Percentiles rank a stretch among this genome's conserved stretches.
These are phyloP conservation scores for Vaccinium myrtillus DNA, from an alignment of 148 eudicot species.

Conservation along the genomic window DNA sequence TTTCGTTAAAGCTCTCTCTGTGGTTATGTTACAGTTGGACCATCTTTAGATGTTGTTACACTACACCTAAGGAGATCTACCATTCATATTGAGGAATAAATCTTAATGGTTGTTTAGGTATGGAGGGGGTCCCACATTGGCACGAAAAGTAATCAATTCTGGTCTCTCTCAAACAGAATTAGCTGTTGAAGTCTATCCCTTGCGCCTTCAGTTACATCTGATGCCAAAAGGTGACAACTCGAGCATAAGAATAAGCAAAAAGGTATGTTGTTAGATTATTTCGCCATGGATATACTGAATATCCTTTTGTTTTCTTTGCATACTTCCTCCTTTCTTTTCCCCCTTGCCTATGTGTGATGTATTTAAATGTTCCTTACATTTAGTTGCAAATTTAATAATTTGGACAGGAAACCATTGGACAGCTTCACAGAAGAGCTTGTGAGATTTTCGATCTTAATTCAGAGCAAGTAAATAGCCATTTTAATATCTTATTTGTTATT, in stretches of 20 bases:
- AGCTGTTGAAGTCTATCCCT: conserved; percentile 88
- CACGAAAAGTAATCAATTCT: conserved; percentile 75
- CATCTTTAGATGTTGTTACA: conserved; percentile 8
- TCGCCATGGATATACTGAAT: background rate
- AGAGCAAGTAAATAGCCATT: conserved; percentile 61
- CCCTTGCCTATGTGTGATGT: background rate
- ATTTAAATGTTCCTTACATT: background rate
- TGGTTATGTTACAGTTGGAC: background rate
- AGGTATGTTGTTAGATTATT: conserved; percentile 40
- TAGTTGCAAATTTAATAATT: conserved; percentile 12
- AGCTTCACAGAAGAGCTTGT: conserved; percentile 84
- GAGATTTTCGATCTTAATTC: conserved; percentile 70
- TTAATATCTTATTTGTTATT: background rate
- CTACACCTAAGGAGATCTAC: background rate
- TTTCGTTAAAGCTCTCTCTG: background rate
- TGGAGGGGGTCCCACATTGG: conserved; percentile 95
- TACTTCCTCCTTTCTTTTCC: background rate
- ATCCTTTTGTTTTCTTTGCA: background rate
- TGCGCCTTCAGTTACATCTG: conserved; percentile 81
- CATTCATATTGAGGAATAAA: conserved; percentile 9
- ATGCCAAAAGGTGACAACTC: conserved; percentile 70
- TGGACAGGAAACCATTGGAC: conserved; percentile 82
- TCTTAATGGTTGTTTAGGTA: conserved; percentile 53
- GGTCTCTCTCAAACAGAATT: conserved; percentile 81
- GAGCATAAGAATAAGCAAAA: conserved; percentile 82